Evolutionary conservation across 2,329 filamentous ascomycete species (phyloP), one percentile per base, ranked within the genome.

Genomic region (Intubia oerlemansii): DNA sequence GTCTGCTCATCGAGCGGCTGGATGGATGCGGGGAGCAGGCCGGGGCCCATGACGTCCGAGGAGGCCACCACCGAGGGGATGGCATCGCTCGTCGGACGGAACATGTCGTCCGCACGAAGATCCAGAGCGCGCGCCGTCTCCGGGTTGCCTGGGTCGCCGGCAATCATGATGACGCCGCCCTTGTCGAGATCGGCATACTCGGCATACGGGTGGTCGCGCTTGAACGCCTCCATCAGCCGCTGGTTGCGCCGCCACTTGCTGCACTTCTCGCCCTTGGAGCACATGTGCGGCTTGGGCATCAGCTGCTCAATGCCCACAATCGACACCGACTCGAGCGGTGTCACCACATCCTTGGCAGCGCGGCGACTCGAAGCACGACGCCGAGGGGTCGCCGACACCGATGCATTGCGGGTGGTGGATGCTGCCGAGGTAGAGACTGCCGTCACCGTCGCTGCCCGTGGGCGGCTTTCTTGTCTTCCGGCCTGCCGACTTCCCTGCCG

Each of bases 291-390:
- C 51, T 80, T 84, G 5, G 82, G 82, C 31, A 91, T 62, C 30
- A 88, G 56, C 48, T 91, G 80, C 51, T 92, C 82, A 37, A 91
- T 91, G 17, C 77, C 82, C 19, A 92, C 81, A 40, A 91, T 91
- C 1, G 81, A 91, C 4, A 88, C 73, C 1, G 80, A 85, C 47
- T 91, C 79, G 33, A 72, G 64, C 3, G 80, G 80, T 2, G 73
- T 73, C 44, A 88, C 74, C 26, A 66, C 52, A 40, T 84, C 75
- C 36, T 70, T 66, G 29, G 54, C 47, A 10, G 54, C 48, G 7
- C 46, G 22, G 24, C 48, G 45, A 37, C 44, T 53, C 39, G 45
- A 53, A 21, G 41, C 43, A 45, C 50, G 53, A 34, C 53, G 51
- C 40, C 50, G 56, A 49, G 47, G 28, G 2, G 21, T 18, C 15